Percentiles rank a stretch among this genome's conserved stretches.
phyloP scores from a whole-genome alignment of 1,139 yeast species.

The Pichia sp. region DNA sequence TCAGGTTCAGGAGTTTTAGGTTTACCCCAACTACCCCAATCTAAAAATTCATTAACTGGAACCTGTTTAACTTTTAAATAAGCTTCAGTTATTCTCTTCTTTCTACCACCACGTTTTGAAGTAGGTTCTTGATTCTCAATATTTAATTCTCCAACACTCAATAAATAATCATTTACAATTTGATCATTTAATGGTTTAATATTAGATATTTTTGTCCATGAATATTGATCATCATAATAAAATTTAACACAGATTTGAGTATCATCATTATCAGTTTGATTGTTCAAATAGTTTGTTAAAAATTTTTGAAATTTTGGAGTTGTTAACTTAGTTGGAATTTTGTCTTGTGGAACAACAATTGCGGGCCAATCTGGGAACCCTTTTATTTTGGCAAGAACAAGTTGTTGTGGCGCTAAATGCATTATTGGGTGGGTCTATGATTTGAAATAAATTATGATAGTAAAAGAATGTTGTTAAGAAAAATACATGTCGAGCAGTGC shows the following conservation, averaged over 20 bases:
- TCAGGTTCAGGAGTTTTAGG: conserved; percentile 19
- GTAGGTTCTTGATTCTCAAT: conserved; percentile 9
- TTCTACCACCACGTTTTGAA: conserved; percentile 15
- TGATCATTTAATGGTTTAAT: conserved; percentile 31
- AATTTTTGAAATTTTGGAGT: conserved; percentile 39
- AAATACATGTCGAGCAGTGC: too few species aligned
- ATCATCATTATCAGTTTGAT: neutral
- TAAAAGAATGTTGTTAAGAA: too few species aligned
- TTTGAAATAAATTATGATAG: neutral
- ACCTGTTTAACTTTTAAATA: conserved; percentile 27
- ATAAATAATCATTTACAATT: conserved; percentile 21
- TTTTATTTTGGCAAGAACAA: conserved; percentile 68
- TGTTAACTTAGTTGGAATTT: conserved; percentile 52
- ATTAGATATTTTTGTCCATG: conserved; percentile 50
- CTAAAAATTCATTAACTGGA: conserved; percentile 22
- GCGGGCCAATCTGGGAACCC: conserved; percentile 85
- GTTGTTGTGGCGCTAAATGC: conserved; percentile 19
- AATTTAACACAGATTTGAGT: conserved; percentile 44
- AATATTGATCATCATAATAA: conserved; percentile 60
- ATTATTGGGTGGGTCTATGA: neutral
- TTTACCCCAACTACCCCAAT: conserved; percentile 29
- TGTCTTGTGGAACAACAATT: conserved; percentile 54
- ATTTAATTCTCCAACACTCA: conserved; percentile 23
- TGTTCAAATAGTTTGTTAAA: conserved; percentile 18
- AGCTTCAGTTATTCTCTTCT: conserved; percentile 25